Percentiles rank a stretch among this genome's conserved stretches.
Evolutionary conservation across 345 rosid genomes (phyloP).

Genomic region (Populus deltoides): DNA sequence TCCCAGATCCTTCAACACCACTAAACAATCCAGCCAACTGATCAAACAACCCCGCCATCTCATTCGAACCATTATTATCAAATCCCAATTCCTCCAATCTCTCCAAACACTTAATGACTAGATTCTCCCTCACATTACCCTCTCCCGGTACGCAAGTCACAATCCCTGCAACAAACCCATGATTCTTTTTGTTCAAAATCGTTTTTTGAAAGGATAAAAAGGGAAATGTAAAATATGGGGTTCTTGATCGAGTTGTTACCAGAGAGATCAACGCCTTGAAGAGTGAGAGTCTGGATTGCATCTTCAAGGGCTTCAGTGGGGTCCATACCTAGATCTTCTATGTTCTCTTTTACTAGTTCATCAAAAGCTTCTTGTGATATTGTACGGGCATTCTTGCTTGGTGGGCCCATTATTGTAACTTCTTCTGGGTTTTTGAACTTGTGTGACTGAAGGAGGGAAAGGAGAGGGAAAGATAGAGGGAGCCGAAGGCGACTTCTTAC

Average conservation of each 20-base stretch:
- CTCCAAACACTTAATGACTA: conserved; percentile 59
- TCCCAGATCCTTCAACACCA: conserved; percentile 44
- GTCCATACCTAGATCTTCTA: conserved; percentile 86
- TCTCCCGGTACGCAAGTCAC: conserved; percentile 75
- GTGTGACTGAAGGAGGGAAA: background rate
- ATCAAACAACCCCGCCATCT: conserved; percentile 42
- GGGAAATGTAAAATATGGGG: background rate
- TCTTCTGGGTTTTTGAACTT: too few species aligned
- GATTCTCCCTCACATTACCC: conserved; percentile 52
- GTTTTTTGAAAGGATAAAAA: background rate
- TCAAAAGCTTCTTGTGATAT: conserved; percentile 92
- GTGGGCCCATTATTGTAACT: conserved; percentile 42
- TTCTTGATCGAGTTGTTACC: conserved; percentile 29
- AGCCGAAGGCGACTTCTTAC: background rate
- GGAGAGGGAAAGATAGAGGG: background rate
- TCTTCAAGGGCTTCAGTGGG: conserved; percentile 86
- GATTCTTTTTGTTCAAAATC: background rate
- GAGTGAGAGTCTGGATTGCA: conserved; percentile 74
- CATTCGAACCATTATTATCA: conserved; percentile 36
- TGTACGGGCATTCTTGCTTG: conserved; percentile 41
- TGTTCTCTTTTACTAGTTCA: conserved; percentile 78
- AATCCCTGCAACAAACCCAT: conserved; percentile 46
- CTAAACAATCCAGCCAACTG: conserved; percentile 41
- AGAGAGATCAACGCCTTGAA: conserved; percentile 93
- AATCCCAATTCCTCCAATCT: conserved; percentile 45